Percentiles rank a stretch among this genome's conserved stretches.
Evolutionary conservation across 495 filamentous ascomycete genomes (phyloP).

Genomic region (Neurospora sp.): DNA sequence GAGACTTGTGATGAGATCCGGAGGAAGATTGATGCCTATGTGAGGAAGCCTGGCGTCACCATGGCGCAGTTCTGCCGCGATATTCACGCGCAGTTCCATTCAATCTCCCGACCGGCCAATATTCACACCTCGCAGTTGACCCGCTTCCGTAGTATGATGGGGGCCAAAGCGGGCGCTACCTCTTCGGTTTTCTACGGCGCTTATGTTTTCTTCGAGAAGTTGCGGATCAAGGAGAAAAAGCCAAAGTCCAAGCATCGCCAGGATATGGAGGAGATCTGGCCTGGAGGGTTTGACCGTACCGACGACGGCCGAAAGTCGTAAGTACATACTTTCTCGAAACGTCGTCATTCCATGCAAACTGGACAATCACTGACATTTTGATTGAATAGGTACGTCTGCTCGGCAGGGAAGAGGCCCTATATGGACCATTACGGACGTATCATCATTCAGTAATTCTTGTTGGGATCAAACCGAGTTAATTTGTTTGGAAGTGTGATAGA

Average conservation of each 20-base stretch:
- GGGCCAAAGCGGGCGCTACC: slow-evolving; percentile 33
- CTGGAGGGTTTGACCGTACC: slow-evolving; percentile 12
- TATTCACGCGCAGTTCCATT: slow-evolving; percentile 24
- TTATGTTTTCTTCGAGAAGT: slow-evolving; percentile 53
- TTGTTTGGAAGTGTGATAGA: neutral
- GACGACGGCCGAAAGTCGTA: neutral
- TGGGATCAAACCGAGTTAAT: neutral
- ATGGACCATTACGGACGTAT: neutral
- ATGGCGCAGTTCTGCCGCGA: slow-evolving; percentile 44
- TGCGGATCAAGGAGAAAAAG: slow-evolving; percentile 43
- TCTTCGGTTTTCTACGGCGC: slow-evolving; percentile 36
- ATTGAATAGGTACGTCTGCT: neutral
- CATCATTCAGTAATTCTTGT: neutral
- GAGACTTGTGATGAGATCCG: slow-evolving; percentile 50
- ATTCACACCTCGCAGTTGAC: slow-evolving; percentile 27
- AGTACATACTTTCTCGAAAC: neutral
- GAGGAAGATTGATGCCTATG: slow-evolving; percentile 42
- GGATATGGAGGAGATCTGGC: slow-evolving; percentile 43
- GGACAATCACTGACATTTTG: neutral
- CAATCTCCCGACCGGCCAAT: slow-evolving; percentile 5
- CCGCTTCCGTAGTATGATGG: slow-evolving; percentile 41
- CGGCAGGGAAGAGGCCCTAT: neutral
- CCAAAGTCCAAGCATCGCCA: slow-evolving; percentile 41
- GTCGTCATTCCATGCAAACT: neutral
- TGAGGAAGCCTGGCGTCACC: slow-evolving; percentile 36